phyloP scores from a whole-genome alignment of 2,329 filamentous ascomycete species.

The Talaromyces amestolkiae region DNA sequence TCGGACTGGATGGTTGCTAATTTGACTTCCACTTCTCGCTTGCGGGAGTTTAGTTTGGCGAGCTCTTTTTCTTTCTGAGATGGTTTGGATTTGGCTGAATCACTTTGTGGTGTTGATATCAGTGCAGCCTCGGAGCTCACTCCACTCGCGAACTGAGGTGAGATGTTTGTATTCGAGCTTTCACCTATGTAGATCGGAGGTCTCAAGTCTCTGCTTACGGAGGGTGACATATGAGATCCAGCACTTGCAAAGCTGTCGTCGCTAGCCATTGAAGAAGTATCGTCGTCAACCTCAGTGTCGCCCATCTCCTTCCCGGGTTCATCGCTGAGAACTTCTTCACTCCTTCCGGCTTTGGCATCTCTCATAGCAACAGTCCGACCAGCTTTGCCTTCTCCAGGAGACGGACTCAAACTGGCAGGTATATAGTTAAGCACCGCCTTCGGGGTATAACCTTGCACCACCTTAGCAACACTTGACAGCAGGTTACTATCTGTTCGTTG shows the following conservation, averaged over 20 bases:
- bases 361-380: background rate
- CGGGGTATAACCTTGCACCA: constrained; percentile 50
- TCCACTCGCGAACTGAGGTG: background rate
- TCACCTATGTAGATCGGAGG: background rate
- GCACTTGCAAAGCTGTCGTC: constrained; percentile 30
- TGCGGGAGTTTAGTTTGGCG: constrained; percentile 42
- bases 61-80: constrained; percentile 44
- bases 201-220: background rate
- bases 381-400: constrained; percentile 15
- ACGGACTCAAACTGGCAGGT: constrained; percentile 29
- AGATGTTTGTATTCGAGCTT: background rate
- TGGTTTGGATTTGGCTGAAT: constrained; percentile 28
- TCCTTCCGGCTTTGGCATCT: background rate
- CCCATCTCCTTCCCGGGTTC: background rate
- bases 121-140: constrained; percentile 4
- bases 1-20: constrained; percentile 37
- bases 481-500: constrained; percentile 30
- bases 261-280: constrained; percentile 26
- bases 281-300: constrained; percentile 19
- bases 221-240: constrained; percentile 24
- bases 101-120: background rate
- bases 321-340: background rate
- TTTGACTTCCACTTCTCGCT: constrained; percentile 39
- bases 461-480: constrained; percentile 36
- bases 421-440: constrained; percentile 52